Base-by-base conservation (phyloP, 306 rosid genomes). In the Sechiopsis laciniata region DNA sequence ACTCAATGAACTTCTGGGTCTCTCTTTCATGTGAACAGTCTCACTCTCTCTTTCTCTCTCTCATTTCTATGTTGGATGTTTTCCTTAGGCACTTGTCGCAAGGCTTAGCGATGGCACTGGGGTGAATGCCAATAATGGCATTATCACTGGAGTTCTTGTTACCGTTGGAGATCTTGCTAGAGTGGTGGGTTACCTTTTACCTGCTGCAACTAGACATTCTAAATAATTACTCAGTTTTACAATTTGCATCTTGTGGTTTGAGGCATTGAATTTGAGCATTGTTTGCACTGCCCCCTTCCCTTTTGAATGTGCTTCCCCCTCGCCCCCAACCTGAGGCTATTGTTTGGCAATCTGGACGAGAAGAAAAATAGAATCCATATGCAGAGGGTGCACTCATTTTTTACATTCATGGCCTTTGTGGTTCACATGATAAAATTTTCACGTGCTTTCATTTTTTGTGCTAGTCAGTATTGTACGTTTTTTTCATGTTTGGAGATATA, bases 131-230 rank as follows among this genome's bases (percentile, higher is more conserved):
- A 89, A 89, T 82, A 88, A 82, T 86, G 99, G 96, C 80, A 91
- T 89, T 70, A 81, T 87, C 52, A 91, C 92, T 78, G 99, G 99
- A 82, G 99, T 94, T 77, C 99, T 94, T 80, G 96, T 94, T 53
- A 94, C 99, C 4, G 96, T 94, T 75, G 99, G 99, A 74, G 99
- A 94, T 81, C 97, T 94, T 80, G 96, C 99, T 17, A 91, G 97
- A 88, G 99, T 94, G 97, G 99, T 94, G 75, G 59, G 99, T 84
- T 76, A 63, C 17, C 69, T 80, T 81, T 74, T 83, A 59, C 55
- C 53, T 69, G 16, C 11, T 35, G 21, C 16, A 22, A 74, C 7
- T 68, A 12, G 12, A 50, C 72, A 45, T 45, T 68, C 53, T 56
- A 48, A 48, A 19, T 21, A 48, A 48, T 66, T 6, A 48, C 42